Percentiles rank a stretch among this genome's conserved stretches.
Evolutionary conservation across 495 filamentous ascomycete species (phyloP).

Genomic region (Endocarpon pusillum): DNA sequence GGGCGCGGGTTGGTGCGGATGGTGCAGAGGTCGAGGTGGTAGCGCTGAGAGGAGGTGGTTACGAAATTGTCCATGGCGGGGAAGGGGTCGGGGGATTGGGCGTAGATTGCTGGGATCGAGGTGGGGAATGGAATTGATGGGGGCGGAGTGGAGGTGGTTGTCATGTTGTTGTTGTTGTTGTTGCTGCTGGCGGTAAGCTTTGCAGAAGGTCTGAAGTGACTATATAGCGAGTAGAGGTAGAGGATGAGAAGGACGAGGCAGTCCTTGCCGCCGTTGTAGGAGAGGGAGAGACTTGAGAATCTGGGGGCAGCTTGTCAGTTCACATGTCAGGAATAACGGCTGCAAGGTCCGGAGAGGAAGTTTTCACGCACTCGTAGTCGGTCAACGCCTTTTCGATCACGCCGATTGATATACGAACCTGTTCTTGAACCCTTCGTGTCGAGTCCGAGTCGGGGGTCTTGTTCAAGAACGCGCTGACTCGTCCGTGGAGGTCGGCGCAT

Average conservation of each 20-base stretch:
- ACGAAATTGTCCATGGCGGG: conserved; percentile 76
- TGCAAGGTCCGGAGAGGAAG: conserved; percentile 2
- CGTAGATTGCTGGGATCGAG: conserved; percentile 69
- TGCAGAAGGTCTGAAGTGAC: conserved; percentile 11
- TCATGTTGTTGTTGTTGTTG: not conserved
- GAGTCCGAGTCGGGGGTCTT: conserved; percentile 36
- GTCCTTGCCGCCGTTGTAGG: conserved; percentile 97
- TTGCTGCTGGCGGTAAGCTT: conserved; percentile 1
- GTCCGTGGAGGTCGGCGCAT: conserved; percentile 42
- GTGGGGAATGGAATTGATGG: conserved; percentile 15
- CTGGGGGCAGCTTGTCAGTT: conserved; percentile 23
- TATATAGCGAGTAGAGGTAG: conserved; percentile 53
- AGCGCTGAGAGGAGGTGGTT: conserved; percentile 35
- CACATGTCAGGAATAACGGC: not conserved
- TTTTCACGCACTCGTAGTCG: conserved; percentile 41
- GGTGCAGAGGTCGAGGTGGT: conserved; percentile 59
- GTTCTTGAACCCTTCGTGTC: conserved; percentile 48
- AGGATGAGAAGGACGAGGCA: conserved; percentile 86
- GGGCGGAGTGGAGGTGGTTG: conserved; percentile 1
- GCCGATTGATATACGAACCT: conserved; percentile 49
- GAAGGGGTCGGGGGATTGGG: conserved; percentile 67
- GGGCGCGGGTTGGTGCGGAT: conserved; percentile 40
- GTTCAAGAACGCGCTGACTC: conserved; percentile 52
- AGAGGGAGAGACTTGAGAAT: conserved; percentile 64
- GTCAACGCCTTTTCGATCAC: conserved; percentile 57